A percentile compares a stretch with the other conserved stretches of the same genome.
These are phyloP conservation scores for Stereum hirsutum DNA, from an alignment of 1,284 basidiomycete genomes.

Conservation along the genomic window DNA sequence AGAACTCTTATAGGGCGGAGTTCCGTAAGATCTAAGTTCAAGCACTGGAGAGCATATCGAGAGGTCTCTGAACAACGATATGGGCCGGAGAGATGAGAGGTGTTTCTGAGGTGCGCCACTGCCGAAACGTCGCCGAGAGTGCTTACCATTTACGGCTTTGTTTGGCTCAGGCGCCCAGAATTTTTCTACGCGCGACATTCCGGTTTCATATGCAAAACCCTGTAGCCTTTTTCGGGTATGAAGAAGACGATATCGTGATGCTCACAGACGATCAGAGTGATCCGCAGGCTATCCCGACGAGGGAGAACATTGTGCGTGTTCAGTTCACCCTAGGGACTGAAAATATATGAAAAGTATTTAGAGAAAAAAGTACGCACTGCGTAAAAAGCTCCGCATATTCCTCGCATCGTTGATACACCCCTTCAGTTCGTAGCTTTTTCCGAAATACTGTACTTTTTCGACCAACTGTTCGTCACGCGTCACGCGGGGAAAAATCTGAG, in stretches of 20 bases:
- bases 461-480: no score
- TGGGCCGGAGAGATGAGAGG: constrained; percentile 63
- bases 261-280: constrained; percentile 71
- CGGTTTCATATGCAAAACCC: no score
- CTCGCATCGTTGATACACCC: constrained; percentile 88
- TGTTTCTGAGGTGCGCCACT: constrained; percentile 60
- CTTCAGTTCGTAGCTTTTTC: constrained; percentile 49
- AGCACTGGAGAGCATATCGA: constrained; percentile 52
- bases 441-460: no score
- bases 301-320: constrained; percentile 75
- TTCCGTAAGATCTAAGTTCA: no score
- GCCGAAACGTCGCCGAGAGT: no score
- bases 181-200: no score
- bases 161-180: no score
- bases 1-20: no score
- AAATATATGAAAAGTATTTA: no score
- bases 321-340: no score
- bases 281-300: constrained; percentile 61
- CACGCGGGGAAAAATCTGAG: no score
- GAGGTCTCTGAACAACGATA: constrained; percentile 90
- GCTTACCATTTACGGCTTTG: no score
- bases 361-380: constrained; percentile 41
- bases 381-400: constrained; percentile 71
- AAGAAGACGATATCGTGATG: constrained; percentile 76
- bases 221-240: constrained; percentile 66